Percentiles rank a stretch among this genome's conserved stretches.
Conservation (phyloP, 441 rosid genomes). For the Pelargonium myrrhifolium region DNA sequence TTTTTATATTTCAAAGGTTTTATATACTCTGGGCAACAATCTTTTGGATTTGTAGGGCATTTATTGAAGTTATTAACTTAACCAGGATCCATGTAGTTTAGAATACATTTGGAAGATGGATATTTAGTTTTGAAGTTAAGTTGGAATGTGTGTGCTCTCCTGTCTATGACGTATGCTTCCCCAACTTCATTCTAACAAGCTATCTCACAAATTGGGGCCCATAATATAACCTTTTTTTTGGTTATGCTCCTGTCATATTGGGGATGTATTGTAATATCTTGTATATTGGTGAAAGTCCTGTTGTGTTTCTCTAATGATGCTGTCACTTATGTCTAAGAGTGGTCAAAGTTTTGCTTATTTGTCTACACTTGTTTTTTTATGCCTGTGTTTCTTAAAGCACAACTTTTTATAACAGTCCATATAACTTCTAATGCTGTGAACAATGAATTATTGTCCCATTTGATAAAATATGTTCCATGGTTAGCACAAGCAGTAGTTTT, state of each 20-base stretch:
- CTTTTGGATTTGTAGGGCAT: not conserved
- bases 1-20: not conserved
- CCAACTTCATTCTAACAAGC: not conserved
- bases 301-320: not conserved
- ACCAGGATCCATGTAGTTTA: not conserved
- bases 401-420: not conserved
- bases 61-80: not conserved
- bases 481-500: not conserved
- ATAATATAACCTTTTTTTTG: not conserved
- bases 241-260: not conserved
- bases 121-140: not conserved
- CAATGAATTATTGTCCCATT: not conserved
- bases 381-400: not conserved
- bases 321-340: not conserved
- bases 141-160: not conserved
- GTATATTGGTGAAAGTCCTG: not conserved
- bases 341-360: not conserved
- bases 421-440: not conserved
- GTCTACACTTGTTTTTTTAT: not conserved
- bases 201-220: not conserved
- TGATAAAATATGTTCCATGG: not conserved
- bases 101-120: not conserved
- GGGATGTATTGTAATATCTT: conserved; percentile 1
- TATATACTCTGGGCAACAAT: not conserved
- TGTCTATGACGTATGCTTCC: not conserved